Base-by-base conservation (phyloP, 768 basidiomycete genomes). In the Phanerochaete carnosa region DNA sequence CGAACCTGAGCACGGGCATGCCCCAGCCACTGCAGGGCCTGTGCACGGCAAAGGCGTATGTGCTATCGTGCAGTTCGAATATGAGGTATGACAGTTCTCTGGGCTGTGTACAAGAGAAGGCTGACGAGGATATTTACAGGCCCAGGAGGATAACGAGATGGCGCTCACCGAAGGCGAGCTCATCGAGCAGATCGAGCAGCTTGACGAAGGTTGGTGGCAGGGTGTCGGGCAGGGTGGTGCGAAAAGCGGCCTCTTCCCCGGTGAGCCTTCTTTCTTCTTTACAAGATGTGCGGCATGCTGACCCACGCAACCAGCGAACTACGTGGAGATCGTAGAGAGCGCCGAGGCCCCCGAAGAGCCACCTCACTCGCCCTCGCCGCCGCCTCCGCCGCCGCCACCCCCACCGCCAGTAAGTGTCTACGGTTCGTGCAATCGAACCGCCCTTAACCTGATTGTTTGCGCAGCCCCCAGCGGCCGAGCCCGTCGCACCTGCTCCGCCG, bases 131-230 rank as follows among this genome's bases (percentile, higher is more conserved):
- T 9, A 37, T 33, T 51, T 8, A 25, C 58, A 89, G 85, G 90
- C 90, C 16, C 79, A 86, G 12, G 92, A 94, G 73, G 90, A 94
- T 62, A 94, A 94, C 67, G 95, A 98, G 70, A 85, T 98, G 77
- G 72, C 72, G 59, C 80, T 97, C 25, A 64, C 76, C 1, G 94
- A 96, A 71, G 92, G 93, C 47, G 92, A 95, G 68, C 73, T 87
- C 35, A 85, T 97, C 52, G 85, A 89, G 58, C 83, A 90, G 64
- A 85, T 96, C 50, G 91, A 94, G 73, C 86, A 92, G 73, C 73
- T 92, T 16, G 92, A 89, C 65, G 90, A 92, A 65, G 91, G 92
- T 6, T 98, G 95, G 95, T 97, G 95, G 95, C 83, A 79, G 60
- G 95, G 93, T 23, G 77, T 85, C 52, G 87, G 86, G 30, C 74